A percentile compares a stretch with the other conserved stretches of the same genome.
Evolutionary conservation across 768 basidiomycete species (phyloP).

Genomic region (Pisolithus orientalis): DNA sequence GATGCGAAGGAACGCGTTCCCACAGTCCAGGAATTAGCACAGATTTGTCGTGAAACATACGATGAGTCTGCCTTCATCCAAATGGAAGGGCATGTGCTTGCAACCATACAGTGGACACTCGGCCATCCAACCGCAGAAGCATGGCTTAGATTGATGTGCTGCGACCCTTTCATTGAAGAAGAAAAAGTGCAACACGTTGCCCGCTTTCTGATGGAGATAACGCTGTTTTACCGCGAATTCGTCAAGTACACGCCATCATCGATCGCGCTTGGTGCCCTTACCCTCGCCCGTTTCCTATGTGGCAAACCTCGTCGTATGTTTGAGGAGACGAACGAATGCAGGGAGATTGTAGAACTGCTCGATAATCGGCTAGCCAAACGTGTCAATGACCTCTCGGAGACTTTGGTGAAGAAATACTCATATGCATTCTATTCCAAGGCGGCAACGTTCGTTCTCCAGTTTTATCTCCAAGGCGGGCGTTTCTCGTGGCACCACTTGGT

Average conservation of each 20-base stretch:
- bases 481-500: constrained; percentile 45
- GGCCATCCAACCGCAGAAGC: constrained; percentile 98
- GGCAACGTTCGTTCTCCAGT: constrained; percentile 88
- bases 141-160: constrained; percentile 85
- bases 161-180: constrained; percentile 72
- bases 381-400: constrained; percentile 90
- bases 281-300: constrained; percentile 84
- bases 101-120: constrained; percentile 93
- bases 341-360: constrained; percentile 79
- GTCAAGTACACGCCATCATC: constrained; percentile 79
- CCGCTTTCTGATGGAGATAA: constrained; percentile 98
- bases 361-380: constrained; percentile 83
- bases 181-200: constrained; percentile 91
- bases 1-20: constrained; percentile 98
- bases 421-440: constrained; percentile 96
- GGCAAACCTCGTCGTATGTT: constrained; percentile 70
- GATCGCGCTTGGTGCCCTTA: constrained; percentile 85
- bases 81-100: constrained; percentile 97
- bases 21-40: constrained; percentile 87
- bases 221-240: constrained; percentile 96
- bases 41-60: constrained; percentile 95
- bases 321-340: constrained; percentile 80
- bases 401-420: constrained; percentile 97
- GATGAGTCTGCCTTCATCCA: constrained; percentile 97
- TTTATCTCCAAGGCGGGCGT: constrained; percentile 84